Conservation (phyloP, 345 rosid species). For the Barbarea vulgaris region DNA sequence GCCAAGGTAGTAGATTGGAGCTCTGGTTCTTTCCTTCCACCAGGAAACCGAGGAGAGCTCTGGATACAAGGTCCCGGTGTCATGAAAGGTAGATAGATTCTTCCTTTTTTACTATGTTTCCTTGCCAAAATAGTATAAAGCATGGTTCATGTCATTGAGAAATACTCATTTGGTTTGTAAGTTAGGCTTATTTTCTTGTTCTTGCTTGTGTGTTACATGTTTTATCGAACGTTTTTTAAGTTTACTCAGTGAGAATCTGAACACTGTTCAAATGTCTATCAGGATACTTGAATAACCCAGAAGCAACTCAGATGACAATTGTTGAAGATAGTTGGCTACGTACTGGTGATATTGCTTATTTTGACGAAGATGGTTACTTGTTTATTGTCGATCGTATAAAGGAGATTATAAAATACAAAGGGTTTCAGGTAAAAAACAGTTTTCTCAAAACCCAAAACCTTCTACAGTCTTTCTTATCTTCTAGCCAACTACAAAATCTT, state of each 20-base stretch:
- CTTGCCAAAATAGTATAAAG: not conserved
- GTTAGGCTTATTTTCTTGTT: not conserved
- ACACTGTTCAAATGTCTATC: not conserved
- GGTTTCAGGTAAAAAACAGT: constrained; percentile 63
- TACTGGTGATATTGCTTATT: constrained; percentile 81
- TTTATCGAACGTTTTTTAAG: not conserved
- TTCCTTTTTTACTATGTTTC: not conserved
- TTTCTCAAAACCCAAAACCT: not conserved
- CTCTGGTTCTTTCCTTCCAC: constrained; percentile 64
- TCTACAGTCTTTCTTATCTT: not conserved
- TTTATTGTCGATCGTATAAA: constrained; percentile 69
- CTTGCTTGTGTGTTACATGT: constrained; percentile 9
- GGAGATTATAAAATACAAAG: constrained; percentile 87
- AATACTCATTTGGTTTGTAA: not conserved
- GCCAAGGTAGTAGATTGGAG: constrained; percentile 77
- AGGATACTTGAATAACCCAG: constrained; percentile 71
- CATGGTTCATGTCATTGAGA: not conserved
- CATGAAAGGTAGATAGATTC: constrained; percentile 58
- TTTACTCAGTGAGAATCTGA: not conserved
- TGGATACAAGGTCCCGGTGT: constrained; percentile 81
- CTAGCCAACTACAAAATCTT: not conserved
- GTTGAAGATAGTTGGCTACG: constrained; percentile 80
- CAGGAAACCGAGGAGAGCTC: constrained; percentile 78
- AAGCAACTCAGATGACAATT: constrained; percentile 59
- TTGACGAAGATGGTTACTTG: constrained; percentile 77